Evolutionary conservation across 2,329 filamentous ascomycete species (phyloP).

Genomic region (Nigrospora osmanthi): DNA sequence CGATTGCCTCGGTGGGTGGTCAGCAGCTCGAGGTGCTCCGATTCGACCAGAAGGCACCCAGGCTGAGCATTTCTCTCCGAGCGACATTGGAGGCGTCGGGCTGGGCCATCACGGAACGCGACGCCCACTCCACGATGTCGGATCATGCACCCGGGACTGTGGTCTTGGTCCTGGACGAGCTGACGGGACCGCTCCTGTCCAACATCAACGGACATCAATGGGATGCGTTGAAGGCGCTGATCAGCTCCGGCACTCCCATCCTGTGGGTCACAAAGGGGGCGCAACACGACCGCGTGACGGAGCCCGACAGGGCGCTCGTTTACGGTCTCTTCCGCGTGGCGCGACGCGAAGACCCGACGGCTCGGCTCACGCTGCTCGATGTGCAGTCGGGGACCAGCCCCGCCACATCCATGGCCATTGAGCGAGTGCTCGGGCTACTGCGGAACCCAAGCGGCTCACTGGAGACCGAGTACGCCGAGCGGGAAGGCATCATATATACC

Average conservation of each 20-base stretch:
- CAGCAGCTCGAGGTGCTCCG: no score
- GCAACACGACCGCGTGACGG: conserved; percentile 3
- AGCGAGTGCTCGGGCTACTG: conserved; percentile 7
- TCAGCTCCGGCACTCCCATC: neutral
- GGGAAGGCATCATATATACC: conserved; percentile 4
- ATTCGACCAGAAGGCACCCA: no score
- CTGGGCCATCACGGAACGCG: neutral
- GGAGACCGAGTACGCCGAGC: conserved; percentile 8
- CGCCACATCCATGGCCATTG: conserved; percentile 9
- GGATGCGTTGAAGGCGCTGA: conserved; percentile 12
- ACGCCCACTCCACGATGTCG: no score
- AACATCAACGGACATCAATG: conserved; percentile 2
- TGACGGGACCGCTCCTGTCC: conserved; percentile 3
- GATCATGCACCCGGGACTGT: no score
- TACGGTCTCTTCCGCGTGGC: conserved; percentile 6
- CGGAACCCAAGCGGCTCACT: neutral
- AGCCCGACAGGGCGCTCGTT: conserved; percentile 6
- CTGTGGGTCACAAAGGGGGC: conserved; percentile 8
- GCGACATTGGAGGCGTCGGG: neutral
- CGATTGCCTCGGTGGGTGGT: no score
- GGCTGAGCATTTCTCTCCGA: no score
- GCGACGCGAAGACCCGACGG: conserved; percentile 5
- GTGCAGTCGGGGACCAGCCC: conserved; percentile 8
- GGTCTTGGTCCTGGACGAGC: conserved; percentile 4
- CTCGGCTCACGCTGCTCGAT: conserved; percentile 5